Evolutionary conservation across 768 basidiomycete genomes (phyloP).

Genomic region (Calocybe cyanea): DNA sequence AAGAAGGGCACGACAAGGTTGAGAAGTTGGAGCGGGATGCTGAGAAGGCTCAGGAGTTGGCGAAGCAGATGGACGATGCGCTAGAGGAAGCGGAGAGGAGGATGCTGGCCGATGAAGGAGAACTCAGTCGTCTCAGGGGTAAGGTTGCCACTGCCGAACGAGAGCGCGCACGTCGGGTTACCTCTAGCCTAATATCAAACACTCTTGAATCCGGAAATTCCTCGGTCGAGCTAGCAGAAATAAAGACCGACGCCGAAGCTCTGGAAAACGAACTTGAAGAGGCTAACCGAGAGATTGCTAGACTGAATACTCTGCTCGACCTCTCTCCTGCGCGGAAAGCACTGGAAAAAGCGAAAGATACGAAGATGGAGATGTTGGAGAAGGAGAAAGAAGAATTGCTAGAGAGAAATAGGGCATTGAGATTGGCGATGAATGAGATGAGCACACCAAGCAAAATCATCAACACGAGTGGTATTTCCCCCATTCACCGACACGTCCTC

Average conservation of each 20-base stretch:
- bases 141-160: constrained; percentile 56
- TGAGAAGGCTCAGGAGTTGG: constrained; percentile 50
- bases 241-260: constrained; percentile 55
- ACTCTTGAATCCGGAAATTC: constrained; percentile 19
- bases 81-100: constrained; percentile 71
- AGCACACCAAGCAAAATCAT: constrained; percentile 54
- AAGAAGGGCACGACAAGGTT: constrained; percentile 44
- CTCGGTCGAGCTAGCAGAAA: constrained; percentile 29
- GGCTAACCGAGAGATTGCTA: constrained; percentile 72
- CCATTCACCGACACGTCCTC: constrained; percentile 69
- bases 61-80: constrained; percentile 70
- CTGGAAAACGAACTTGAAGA: constrained; percentile 76
- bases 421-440: constrained; percentile 47
- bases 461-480: constrained; percentile 64
- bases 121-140: constrained; percentile 44
- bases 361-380: constrained; percentile 72
- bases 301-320: constrained; percentile 58
- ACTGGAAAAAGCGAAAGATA: constrained; percentile 72
- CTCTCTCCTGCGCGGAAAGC: constrained; percentile 77
- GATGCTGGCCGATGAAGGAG: constrained; percentile 60
- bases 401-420: constrained; percentile 62
- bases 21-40: constrained; percentile 51
- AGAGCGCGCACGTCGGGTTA: constrained; percentile 41
- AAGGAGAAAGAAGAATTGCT: constrained; percentile 72
- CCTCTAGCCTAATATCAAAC: constrained; percentile 32